A percentile compares a stretch with the other conserved stretches of the same genome.
Conservation (phyloP, 768 basidiomycete species). For the Dioszegia hungarica region DNA sequence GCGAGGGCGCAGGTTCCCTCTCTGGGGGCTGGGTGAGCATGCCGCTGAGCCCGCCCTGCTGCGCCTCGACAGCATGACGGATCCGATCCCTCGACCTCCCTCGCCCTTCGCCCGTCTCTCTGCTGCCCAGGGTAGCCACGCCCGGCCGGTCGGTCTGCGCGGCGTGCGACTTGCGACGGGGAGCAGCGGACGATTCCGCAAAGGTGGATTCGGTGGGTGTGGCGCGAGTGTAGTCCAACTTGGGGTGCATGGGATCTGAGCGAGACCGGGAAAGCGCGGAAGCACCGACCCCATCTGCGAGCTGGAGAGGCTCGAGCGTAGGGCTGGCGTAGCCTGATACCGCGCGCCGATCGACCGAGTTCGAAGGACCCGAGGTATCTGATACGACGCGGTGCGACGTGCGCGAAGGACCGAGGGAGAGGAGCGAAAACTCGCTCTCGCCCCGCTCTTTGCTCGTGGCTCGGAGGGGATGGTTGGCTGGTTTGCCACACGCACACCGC, state of each 20-base stretch:
- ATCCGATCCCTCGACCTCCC: slow-evolving; percentile 33
- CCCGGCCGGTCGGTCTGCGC: neutral
- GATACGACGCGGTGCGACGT: slow-evolving; percentile 4
- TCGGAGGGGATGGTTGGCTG: slow-evolving; percentile 25
- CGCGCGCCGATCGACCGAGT: slow-evolving; percentile 13
- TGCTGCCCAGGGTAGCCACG: neutral
- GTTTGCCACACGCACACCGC: slow-evolving; percentile 38
- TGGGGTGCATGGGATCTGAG: slow-evolving; percentile 27
- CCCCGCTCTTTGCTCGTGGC: slow-evolving; percentile 25
- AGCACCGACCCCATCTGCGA: neutral
- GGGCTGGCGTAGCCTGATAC: slow-evolving; percentile 23
- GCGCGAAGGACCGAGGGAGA: slow-evolving; percentile 23
- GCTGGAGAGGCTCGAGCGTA: neutral
- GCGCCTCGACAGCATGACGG: slow-evolving; percentile 10
- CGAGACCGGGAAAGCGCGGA: slow-evolving; percentile 37
- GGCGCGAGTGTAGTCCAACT: slow-evolving; percentile 6
- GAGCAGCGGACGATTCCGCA: neutral
- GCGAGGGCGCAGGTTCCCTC: slow-evolving; percentile 30
- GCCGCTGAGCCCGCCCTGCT: neutral
- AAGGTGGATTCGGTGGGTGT: no score
- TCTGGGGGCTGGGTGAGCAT: slow-evolving; percentile 21
- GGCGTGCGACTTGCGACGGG: neutral
- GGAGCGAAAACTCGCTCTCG: slow-evolving; percentile 29
- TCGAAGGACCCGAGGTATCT: neutral
- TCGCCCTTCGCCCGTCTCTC: slow-evolving; percentile 2